phyloP scores from a whole-genome alignment of 441 rosid genomes.

The Gossypium trilobum region DNA sequence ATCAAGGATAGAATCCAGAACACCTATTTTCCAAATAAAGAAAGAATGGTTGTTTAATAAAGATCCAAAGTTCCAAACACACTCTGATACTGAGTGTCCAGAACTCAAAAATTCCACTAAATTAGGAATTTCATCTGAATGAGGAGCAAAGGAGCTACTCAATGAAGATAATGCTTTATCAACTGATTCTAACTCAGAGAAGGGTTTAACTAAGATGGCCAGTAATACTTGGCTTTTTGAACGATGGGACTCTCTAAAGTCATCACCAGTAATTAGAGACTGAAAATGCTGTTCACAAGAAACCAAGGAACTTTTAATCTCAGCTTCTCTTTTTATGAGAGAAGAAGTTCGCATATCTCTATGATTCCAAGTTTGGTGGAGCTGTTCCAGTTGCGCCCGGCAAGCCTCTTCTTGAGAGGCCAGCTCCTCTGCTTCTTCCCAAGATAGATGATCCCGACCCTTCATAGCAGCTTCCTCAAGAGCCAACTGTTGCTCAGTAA shows the following conservation, averaged over 20 bases:
- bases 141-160: constrained; percentile 36
- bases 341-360: constrained; percentile 62
- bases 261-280: constrained; percentile 47
- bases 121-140: constrained; percentile 38
- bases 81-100: constrained; percentile 54
- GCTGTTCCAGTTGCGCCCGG: constrained; percentile 77
- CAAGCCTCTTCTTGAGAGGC: constrained; percentile 98
- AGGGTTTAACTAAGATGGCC: constrained; percentile 53
- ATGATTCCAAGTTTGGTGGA: constrained; percentile 82
- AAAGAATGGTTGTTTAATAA: constrained; percentile 53
- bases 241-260: constrained; percentile 39
- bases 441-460: constrained; percentile 89
- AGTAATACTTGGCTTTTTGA: constrained; percentile 57
- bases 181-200: constrained; percentile 60
- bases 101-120: constrained; percentile 48
- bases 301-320: constrained; percentile 49
- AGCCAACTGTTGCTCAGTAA: constrained; percentile 81
- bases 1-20: constrained; percentile 81
- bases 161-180: constrained; percentile 48
- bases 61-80: constrained; percentile 65
- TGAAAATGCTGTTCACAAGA: constrained; percentile 61
- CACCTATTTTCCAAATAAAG: constrained; percentile 83
- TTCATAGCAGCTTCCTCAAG: constrained; percentile 84
- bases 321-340: constrained; percentile 61
- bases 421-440: constrained; percentile 99